Evolutionary conservation across 768 basidiomycete genomes (phyloP), one percentile per base, ranked within the genome.

Genomic region (Boletus patriciae): DNA sequence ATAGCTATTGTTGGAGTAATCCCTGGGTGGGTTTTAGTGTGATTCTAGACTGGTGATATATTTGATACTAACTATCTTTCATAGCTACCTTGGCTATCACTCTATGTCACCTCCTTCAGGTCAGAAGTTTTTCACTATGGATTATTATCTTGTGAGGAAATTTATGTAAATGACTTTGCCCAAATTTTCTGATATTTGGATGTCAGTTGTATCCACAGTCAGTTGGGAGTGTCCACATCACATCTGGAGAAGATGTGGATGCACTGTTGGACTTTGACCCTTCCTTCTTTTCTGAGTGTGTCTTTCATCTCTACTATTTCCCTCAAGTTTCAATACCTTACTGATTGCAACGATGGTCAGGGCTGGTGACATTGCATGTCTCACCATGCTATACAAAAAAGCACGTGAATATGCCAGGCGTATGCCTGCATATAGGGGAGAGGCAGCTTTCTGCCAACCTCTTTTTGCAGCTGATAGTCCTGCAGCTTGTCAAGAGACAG

Each of bases 371-470:
- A 33, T 33, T 33, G 31, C 31, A 33, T 33, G 31, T 11, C 31
- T 33, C 12, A 11, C 73, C 54, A 81, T 80, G 77, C 71, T 66
- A 0, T 86, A 85, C 66, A 87, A 86, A 62, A 77, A 75, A 49
- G 53, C 64, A 4, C 75, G 84, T 2, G 84, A 87, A 68, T 13
- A 81, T 85, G 80, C 62, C 31, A 33, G 31, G 31, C 31, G 31
- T 11, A 33, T 33, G 31, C 31, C 31, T 33, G 31, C 31, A 33
- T 63, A 57, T 43, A 43, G 62, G 29, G 64, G 64, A 33, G 62
- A 65, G 46, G 47, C 45, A 1, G 4, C 33, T 13, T 11, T 18
- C 8, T 2, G 5, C 13, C 59, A 65, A 23, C 75, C 74, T 6
- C 25, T 42, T 13, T 76, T 77, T 54, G 37, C 66, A 1, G 51